phyloP scores from a whole-genome alignment of 306 rosid genomes.

The Quercus berberidifolia region DNA sequence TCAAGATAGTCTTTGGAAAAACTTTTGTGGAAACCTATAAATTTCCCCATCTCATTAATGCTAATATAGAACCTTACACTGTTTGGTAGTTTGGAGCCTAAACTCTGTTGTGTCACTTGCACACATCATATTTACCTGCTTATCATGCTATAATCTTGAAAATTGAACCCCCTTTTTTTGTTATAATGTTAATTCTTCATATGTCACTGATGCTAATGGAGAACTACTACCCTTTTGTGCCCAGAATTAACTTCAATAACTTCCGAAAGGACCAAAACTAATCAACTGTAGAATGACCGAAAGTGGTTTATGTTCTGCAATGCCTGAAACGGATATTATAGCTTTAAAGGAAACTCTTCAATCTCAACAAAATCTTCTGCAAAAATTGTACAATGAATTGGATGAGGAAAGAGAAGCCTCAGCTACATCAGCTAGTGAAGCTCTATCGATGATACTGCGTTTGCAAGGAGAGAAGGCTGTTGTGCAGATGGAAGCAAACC shows the following conservation, averaged over 20 bases:
- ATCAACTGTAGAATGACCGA: slow-evolving; percentile 38
- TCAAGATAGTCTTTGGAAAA: background rate
- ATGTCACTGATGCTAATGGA: background rate
- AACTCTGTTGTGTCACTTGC: background rate
- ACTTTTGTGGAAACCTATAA: background rate
- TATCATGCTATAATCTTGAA: background rate
- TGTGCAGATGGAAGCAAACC: slow-evolving; percentile 86
- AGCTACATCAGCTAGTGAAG: slow-evolving; percentile 79
- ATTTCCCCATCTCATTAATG: background rate
- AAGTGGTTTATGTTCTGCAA: slow-evolving; percentile 15
- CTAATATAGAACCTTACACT: too few species aligned
- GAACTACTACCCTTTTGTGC: slow-evolving; percentile 7
- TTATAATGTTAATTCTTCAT: background rate
- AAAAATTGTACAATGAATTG: slow-evolving; percentile 63
- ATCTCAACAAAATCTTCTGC: slow-evolving; percentile 77
- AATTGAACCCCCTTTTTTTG: background rate
- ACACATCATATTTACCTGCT: background rate
- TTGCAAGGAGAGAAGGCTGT: slow-evolving; percentile 96
- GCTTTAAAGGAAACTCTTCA: slow-evolving; percentile 67
- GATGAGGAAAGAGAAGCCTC: slow-evolving; percentile 96
- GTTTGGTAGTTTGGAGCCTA: background rate
- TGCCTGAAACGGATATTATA: slow-evolving; percentile 53
- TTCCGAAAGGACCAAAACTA: slow-evolving; percentile 5
- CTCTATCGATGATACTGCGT: slow-evolving; percentile 86
- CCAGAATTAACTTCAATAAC: slow-evolving; percentile 28